Percentiles rank a stretch among this genome's conserved stretches.
Conservation (phyloP, 225 moss, liverwort and hornwort species). For the Straminergon stramineum region DNA sequence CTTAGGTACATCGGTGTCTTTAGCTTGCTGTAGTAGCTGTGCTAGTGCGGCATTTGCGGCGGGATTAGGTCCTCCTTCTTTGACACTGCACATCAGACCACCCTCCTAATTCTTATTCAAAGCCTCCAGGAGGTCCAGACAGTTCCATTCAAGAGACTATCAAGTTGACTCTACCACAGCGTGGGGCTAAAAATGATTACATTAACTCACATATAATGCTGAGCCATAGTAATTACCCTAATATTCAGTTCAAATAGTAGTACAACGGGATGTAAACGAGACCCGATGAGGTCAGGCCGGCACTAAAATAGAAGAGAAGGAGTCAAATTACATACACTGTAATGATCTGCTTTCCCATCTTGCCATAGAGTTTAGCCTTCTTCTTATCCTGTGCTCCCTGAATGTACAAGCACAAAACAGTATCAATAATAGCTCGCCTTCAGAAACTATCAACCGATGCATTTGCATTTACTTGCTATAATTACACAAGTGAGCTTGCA, state of each 20-base stretch:
- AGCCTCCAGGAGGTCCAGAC: neutral
- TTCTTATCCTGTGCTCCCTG: constrained; percentile 94
- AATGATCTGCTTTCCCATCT: constrained; percentile 89
- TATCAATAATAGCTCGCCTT: neutral
- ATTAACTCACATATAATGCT: neutral
- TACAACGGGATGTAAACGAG: neutral
- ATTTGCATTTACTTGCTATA: neutral
- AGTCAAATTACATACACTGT: constrained; percentile 36
- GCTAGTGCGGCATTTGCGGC: constrained; percentile 70
- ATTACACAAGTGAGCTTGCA: neutral
- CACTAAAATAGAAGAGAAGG: neutral
- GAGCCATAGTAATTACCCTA: neutral
- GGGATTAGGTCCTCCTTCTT: constrained; percentile 78
- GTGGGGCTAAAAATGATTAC: neutral
- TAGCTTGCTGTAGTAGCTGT: constrained; percentile 66
- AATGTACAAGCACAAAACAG: neutral
- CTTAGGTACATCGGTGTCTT: constrained; percentile 86
- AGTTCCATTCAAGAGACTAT: neutral
- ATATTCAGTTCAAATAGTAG: neutral
- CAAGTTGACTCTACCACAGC: neutral
- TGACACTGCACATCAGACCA: constrained; percentile 44
- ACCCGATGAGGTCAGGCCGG: neutral
- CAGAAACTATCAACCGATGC: neutral
- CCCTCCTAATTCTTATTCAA: neutral
- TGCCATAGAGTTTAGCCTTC: constrained; percentile 92